Evolutionary conservation across 257 asterid species (phyloP).

Genomic region (Solanum paucissectum): DNA sequence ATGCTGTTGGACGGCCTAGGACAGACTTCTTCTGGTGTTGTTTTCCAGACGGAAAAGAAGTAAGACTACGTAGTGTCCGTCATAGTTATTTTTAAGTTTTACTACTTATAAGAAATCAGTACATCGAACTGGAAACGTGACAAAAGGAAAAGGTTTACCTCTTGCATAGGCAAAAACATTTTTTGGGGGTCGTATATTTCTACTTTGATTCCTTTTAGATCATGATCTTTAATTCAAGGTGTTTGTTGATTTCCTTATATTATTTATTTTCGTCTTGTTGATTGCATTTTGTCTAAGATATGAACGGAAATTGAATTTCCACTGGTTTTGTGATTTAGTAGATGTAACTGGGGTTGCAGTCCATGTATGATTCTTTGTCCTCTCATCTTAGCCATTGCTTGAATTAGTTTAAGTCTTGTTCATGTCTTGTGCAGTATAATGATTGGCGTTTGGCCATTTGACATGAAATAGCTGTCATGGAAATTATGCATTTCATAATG

Average conservation of each 20-base stretch:
- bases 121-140: not conserved
- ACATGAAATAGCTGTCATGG: not conserved
- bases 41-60: constrained; percentile 73
- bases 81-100: not conserved
- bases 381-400: not conserved
- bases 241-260: not conserved
- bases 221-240: not conserved
- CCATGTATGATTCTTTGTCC: not conserved
- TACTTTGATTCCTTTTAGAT: not conserved
- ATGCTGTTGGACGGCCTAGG: constrained; percentile 64
- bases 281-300: not conserved
- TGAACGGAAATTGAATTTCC: not conserved
- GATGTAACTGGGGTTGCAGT: not conserved
- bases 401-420: not conserved
- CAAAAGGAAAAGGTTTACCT: not conserved
- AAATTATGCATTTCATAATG: not conserved
- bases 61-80: constrained; percentile 14
- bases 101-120: not conserved
- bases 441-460: not conserved
- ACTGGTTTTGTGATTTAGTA: not conserved
- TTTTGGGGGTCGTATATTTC: not conserved
- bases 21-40: constrained; percentile 91
- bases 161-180: not conserved
- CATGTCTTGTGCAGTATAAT: not conserved
- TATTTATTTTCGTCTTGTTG: not conserved